Base-by-base conservation (phyloP, 768 basidiomycete species). In the Russula virescens region DNA sequence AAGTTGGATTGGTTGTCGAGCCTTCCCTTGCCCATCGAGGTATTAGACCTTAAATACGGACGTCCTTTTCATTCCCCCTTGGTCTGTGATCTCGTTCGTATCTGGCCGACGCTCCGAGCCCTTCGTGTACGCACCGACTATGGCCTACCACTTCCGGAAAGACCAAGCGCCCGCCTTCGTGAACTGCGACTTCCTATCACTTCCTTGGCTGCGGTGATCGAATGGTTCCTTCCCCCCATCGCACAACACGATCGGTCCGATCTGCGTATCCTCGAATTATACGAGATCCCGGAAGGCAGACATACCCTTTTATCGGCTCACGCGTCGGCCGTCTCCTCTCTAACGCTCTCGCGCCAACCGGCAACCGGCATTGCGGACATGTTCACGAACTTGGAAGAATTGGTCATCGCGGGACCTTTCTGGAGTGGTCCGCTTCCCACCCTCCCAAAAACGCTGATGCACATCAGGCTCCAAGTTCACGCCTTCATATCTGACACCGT, bases 181-280 rank as follows among this genome's bases (percentile, higher is more conserved):
- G 62, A 63, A 28, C 58, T 63, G 23, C 52, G 62, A 40, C 62
- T 63, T 35, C 62, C 57, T n/a, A 45, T 63, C 52, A 63, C 58
- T 11, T 59, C 62, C 57, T n/a, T 43, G 18, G 57, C 52, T 13
- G 2, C 52, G 5, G 52, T 55, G 10, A 49, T 63, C 10, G 58
- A 40, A 26, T 59, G 62, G 62, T 45, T 59, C 18, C 62, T 63
- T 35, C 62, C 62, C 14, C 52, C 58, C 42, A 47, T 52, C 16
- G 19, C 46, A 28, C 40, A 19, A 18, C 6, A 35, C 16, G 38
- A 45, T 8, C 40, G 8, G 9, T 60, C 58, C 5, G n/a, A 31
- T 2, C 23, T 63, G 40, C 57, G 23, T 13, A 10, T 63, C 49
- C 62, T 63, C 18, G 58, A 63, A 28, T 16, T 63, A 16, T 63